Conservation (phyloP, 257 asterid species). For the Solanum arcanum region DNA sequence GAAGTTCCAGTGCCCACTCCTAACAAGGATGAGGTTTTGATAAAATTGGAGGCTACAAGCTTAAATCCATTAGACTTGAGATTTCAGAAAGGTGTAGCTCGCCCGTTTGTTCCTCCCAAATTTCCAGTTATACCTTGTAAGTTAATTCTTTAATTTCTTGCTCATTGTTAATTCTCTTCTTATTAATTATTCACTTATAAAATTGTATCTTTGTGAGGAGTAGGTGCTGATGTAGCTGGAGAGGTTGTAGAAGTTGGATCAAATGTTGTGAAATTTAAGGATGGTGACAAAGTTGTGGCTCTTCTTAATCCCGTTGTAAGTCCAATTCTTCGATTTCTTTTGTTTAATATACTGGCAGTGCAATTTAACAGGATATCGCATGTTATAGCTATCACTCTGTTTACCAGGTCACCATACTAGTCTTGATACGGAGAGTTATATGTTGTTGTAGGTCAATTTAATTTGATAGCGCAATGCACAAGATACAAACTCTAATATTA, state of each 20-base stretch:
- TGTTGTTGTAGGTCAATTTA: neutral
- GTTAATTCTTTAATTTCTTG: neutral
- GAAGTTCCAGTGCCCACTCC: constrained; percentile 50
- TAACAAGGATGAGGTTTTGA: constrained; percentile 42
- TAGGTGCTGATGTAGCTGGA: constrained; percentile 60
- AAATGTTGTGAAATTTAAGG: constrained; percentile 31
- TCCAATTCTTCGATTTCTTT: neutral
- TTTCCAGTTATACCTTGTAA: constrained; percentile 51
- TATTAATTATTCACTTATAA: neutral
- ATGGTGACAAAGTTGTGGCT: constrained; percentile 57
- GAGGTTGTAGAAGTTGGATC: constrained; percentile 48
- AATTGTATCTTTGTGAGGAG: neutral
- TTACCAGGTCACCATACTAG: too few relatives aligned
- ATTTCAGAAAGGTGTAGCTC: constrained; percentile 41
- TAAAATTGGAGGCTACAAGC: constrained; percentile 58
- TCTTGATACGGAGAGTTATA: too few relatives aligned
- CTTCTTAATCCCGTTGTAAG: constrained; percentile 21
- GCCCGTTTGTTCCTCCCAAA: constrained; percentile 34
- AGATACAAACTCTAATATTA: neutral
- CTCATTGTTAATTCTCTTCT: neutral
- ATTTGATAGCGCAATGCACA: neutral
- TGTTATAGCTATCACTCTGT: too few relatives aligned
- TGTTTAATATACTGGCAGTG: too few relatives aligned
- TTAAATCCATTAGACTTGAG: constrained; percentile 61
- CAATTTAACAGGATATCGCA: neutral